Evolutionary conservation across 495 filamentous ascomycete genomes (phyloP).

Genomic region (Tuber microsphaerosporum): DNA sequence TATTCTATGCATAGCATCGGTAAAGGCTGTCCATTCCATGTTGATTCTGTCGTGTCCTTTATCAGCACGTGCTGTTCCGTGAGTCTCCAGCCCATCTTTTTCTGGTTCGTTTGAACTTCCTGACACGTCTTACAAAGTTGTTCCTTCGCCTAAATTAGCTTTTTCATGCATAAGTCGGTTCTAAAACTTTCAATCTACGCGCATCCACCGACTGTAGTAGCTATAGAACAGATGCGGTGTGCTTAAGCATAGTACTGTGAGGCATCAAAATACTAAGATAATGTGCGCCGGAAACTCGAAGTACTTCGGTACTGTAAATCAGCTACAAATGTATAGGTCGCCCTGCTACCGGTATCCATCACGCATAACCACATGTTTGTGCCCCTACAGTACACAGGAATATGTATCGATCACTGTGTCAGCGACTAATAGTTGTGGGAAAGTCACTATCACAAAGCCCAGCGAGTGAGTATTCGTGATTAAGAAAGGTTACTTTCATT

Average conservation of each 20-base stretch:
- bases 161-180: background rate
- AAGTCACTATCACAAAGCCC: background rate
- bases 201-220: background rate
- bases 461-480: background rate
- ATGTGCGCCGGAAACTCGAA: background rate
- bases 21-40: constrained; percentile 31
- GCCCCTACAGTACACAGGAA: background rate
- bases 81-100: background rate
- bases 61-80: background rate
- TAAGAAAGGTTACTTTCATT: background rate
- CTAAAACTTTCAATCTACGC: background rate
- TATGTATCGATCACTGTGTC: background rate
- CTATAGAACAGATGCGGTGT: background rate
- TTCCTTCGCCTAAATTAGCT: background rate
- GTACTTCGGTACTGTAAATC: background rate
- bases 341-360: background rate
- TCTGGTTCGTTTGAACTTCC: background rate
- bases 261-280: background rate
- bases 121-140: background rate
- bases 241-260: background rate
- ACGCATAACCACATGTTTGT: background rate
- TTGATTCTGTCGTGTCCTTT: constrained; percentile 1
- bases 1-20: constrained; percentile 6
- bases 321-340: background rate
- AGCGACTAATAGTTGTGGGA: background rate